Evolutionary conservation across 108 stramenopile genomes (phyloP).

Genomic region (Craspedostauros australis): DNA sequence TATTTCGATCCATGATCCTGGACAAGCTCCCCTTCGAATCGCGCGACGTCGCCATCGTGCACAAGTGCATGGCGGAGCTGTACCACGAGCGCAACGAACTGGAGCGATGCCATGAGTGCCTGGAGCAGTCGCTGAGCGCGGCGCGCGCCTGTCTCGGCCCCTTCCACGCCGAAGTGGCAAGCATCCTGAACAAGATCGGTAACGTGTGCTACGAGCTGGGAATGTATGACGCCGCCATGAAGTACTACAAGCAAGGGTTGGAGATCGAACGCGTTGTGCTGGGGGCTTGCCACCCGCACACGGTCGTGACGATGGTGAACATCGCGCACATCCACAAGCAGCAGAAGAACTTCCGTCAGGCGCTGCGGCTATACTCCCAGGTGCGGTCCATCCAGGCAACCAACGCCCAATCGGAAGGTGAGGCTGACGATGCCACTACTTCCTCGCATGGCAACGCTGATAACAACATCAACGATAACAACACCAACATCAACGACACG

Average conservation of each 20-base stretch:
- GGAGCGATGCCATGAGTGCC: slow-evolving; percentile 24
- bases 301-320: slow-evolving; percentile 60
- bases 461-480: too few relatives aligned
- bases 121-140: slow-evolving; percentile 29
- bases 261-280: slow-evolving; percentile 50
- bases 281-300: slow-evolving; percentile 38
- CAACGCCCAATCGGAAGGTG: too few relatives aligned
- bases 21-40: slow-evolving; percentile 33
- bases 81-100: slow-evolving; percentile 49
- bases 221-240: slow-evolving; percentile 38
- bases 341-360: slow-evolving; percentile 20
- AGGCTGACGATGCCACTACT: too few relatives aligned
- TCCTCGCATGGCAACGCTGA: too few relatives aligned
- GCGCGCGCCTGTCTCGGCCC: slow-evolving; percentile 40
- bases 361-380: slow-evolving; percentile 40
- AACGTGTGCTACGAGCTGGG: slow-evolving; percentile 57
- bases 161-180: slow-evolving; percentile 49
- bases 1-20: slow-evolving; percentile 31
- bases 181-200: slow-evolving; percentile 55
- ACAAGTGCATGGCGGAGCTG: slow-evolving; percentile 61
- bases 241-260: slow-evolving; percentile 45
- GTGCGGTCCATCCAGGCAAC: slow-evolving; percentile 38
- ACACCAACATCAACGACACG: too few relatives aligned
- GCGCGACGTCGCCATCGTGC: slow-evolving; percentile 51
- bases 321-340: slow-evolving; percentile 62